Base-by-base conservation (phyloP, 2,329 filamentous ascomycete species). In the Chaetomiaceae sp. region DNA sequence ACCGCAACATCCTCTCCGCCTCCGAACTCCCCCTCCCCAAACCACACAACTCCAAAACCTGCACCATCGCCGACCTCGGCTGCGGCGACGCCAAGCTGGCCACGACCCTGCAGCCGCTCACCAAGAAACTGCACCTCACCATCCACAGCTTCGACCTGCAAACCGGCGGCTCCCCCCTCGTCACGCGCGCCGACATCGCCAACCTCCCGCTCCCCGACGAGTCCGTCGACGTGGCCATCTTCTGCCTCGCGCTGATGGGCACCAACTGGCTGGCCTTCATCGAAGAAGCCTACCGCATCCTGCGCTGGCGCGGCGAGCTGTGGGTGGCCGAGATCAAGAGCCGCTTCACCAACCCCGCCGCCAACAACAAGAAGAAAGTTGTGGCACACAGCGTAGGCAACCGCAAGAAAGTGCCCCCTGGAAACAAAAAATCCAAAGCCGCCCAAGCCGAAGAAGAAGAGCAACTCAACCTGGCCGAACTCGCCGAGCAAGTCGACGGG, bases 281-380 rank as follows among this genome's bases (percentile, higher is more conserved):
- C 64, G 94, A 97, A 72, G 94, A 99, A 74, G 92, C 92, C 14
- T 95, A 90, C 75, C 85, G 94, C 50, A 79, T 97, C 47, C 80
- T 99, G 57, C 87, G 90, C 66, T 91, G 91, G 81, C 92, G 94
- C 66, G 94, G 94, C 61, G 94, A 99, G 75, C 84, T 96, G 50
- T 99, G 94, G 94, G 82, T 99, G 47, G 89, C 90, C 44, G 94
- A 99, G 74, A 96, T 99, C 72, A 97, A 97, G 75, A 89, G 84
- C 60, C 87, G 94, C 29, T 97, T 99, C 67, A 85, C 83, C 3
- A 71, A 51, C 34, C 48, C 42, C 6, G 25, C 65, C 44, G 77
- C 73, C 60, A 71, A 62, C 58, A 71, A 59, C 60, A 76, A 68
- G 55, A 73, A 71, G 66, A 68, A 74, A 73, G 67, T 74, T 44